These are phyloP conservation scores for Ceratorhiza oryzae-sativae DNA, from an alignment of 1,284 basidiomycete genomes.

Conservation along the genomic window DNA sequence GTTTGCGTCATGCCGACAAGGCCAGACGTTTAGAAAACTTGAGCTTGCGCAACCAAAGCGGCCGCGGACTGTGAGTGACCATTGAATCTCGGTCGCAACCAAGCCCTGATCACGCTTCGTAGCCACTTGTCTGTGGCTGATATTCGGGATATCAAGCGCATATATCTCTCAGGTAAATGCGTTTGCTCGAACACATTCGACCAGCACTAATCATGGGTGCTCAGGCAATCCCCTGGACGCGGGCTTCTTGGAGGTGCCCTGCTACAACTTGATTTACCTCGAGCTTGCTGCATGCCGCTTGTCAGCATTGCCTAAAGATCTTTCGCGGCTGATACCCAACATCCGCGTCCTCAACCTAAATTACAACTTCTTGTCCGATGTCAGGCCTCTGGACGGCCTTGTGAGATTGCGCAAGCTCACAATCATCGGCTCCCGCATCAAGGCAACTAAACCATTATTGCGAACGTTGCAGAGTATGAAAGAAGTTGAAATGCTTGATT, in stretches of 20 bases:
- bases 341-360: constrained; percentile 92
- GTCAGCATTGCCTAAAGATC: constrained; percentile 70
- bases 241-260: constrained; percentile 63
- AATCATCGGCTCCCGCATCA: constrained; percentile 83
- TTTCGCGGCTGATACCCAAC: constrained; percentile 79
- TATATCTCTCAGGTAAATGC: constrained; percentile 86
- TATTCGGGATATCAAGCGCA: constrained; percentile 86
- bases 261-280: constrained; percentile 91
- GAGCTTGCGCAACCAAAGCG: constrained; percentile 87
- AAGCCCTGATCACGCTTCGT: background rate
- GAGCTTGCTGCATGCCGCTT: constrained; percentile 93
- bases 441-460: constrained; percentile 72
- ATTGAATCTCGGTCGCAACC: constrained; percentile 4
- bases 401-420: constrained; percentile 79
- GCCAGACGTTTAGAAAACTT: constrained; percentile 85
- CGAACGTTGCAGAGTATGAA: constrained; percentile 72
- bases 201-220: background rate
- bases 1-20: constrained; percentile 60
- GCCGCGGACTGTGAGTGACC: constrained; percentile 71
- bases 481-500: constrained; percentile 85
- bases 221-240: constrained; percentile 52
- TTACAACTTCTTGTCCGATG: constrained; percentile 85
- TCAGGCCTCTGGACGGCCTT: constrained; percentile 72
- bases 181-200: constrained; percentile 40
- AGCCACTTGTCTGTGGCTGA: constrained; percentile 64